Base-by-base conservation (phyloP, 2,329 filamentous ascomycete genomes). In the Colletotrichum sp. region DNA sequence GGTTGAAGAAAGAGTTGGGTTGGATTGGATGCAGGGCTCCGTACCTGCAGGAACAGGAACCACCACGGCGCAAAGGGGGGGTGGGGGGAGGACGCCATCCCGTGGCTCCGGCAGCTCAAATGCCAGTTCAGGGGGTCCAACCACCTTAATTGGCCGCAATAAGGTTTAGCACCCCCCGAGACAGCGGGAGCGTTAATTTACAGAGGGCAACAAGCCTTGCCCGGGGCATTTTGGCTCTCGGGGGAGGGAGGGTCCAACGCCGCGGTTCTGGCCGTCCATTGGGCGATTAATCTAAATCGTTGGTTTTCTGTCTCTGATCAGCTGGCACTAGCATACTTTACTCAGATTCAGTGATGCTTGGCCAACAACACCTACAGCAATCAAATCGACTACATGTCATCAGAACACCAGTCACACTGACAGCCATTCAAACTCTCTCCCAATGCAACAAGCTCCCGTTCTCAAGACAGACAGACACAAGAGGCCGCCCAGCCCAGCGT, bases 1-100 rank as follows among this genome's bases (percentile, higher is more conserved):
- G 71, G 65, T 73, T 73, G 65, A 63, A 28, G 6, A 61, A 30
- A 72, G 39, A 69, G 64, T 72, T 63, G 36, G n/a, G n/a, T 48
- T n/a, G 36, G 28, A 68, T 30, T n/a, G 36, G 34, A 68, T 68
- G 15, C 48, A 36, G 28, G 65, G 44, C 65, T 63, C n/a, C 36
- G 63, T 64, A 25, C 64, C 64, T 75, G 72, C 72, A 72, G 72
- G 72, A 75, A 68, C 72, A 72, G 72, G 72, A 75, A 68, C 59
- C 27, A 61, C 44, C 44, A 52, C 44, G 34, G 55, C 12, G 27
- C 9, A 27, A 52, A 34, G 25, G 28, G 12, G 60, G 34, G 44
- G 70, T 75, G 73, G 69, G 39, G 73, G 59, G 48, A 65, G 59
- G 59, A 65, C 74, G 39, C 70, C 64, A 69, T 64, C 64, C 48